These are phyloP conservation scores for Beauveria brongniartii DNA, from an alignment of 2,329 filamentous ascomycete species.

Conservation along the genomic window DNA sequence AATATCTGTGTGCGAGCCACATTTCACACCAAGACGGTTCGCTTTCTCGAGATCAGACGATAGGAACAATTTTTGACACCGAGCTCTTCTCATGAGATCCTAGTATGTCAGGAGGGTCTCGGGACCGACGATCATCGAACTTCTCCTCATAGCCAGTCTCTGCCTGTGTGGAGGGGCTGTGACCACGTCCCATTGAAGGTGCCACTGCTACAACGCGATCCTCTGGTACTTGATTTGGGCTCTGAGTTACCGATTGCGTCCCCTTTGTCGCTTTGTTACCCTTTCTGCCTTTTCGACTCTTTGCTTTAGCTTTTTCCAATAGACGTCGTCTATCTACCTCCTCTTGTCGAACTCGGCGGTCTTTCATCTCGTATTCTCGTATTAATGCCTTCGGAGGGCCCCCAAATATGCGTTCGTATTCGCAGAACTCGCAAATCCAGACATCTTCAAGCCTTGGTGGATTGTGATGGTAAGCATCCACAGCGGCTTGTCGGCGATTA, in stretches of 20 bases:
- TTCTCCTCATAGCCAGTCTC: constrained; percentile 33
- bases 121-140: constrained; percentile 20
- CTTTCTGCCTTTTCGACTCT: constrained; percentile 85
- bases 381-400: constrained; percentile 76
- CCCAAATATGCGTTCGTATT: constrained; percentile 96
- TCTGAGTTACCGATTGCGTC: constrained; percentile 13
- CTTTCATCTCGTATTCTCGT: constrained; percentile 88
- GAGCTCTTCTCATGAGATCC: not conserved
- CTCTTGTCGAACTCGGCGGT: constrained; percentile 73
- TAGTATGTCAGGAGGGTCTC: constrained; percentile 15
- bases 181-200: constrained; percentile 18
- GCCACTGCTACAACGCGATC: constrained; percentile 13
- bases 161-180: constrained; percentile 30
- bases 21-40: not conserved
- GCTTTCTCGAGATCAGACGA: not conserved
- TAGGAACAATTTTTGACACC: not conserved
- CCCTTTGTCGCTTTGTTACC: constrained; percentile 46
- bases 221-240: constrained; percentile 18
- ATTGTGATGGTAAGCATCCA: constrained; percentile 67
- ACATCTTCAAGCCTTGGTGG: constrained; percentile 64
- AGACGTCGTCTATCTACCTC: constrained; percentile 78
- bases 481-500: constrained; percentile 68
- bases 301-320: constrained; percentile 89
- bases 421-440: constrained; percentile 97
- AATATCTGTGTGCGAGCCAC: not conserved